Evolutionary conservation across 345 rosid genomes (phyloP).

Genomic region (Gossypium sturtianum): DNA sequence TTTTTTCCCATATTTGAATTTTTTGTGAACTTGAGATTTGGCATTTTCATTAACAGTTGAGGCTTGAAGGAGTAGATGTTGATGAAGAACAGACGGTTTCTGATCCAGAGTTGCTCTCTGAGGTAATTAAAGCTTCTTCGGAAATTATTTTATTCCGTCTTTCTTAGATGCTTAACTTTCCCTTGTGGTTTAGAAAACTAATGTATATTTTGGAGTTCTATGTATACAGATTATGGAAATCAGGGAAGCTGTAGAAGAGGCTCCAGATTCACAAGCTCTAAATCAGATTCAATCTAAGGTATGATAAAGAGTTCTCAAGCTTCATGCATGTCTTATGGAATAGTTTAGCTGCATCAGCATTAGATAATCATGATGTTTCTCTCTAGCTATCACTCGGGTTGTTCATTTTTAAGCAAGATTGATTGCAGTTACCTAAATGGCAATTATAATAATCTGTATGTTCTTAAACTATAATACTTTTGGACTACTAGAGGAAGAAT

Average conservation of each 20-base stretch:
- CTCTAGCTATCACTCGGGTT: neutral
- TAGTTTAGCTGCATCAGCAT: neutral
- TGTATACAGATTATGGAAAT: conserved; percentile 76
- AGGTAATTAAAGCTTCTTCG: conserved; percentile 36
- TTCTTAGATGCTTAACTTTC: neutral
- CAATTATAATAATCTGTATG: neutral
- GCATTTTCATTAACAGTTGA: conserved; percentile 38
- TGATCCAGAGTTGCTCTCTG: conserved; percentile 67
- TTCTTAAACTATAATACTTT: neutral
- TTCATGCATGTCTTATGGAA: neutral
- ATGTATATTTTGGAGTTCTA: neutral
- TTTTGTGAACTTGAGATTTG: conserved; percentile 1
- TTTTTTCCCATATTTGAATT: neutral
- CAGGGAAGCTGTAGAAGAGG: conserved; percentile 86
- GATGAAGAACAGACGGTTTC: conserved; percentile 88
- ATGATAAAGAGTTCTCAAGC: conserved; percentile 11
- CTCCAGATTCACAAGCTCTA: conserved; percentile 49
- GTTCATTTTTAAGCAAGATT: neutral
- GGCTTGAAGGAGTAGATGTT: conserved; percentile 62
- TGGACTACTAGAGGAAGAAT: neutral
- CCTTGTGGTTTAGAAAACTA: neutral
- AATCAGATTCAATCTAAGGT: conserved; percentile 60
- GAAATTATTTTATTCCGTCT: neutral
- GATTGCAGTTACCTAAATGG: neutral
- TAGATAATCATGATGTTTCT: neutral